Evolutionary conservation across 768 basidiomycete genomes (phyloP).

Genomic region (Agaricus blazei): DNA sequence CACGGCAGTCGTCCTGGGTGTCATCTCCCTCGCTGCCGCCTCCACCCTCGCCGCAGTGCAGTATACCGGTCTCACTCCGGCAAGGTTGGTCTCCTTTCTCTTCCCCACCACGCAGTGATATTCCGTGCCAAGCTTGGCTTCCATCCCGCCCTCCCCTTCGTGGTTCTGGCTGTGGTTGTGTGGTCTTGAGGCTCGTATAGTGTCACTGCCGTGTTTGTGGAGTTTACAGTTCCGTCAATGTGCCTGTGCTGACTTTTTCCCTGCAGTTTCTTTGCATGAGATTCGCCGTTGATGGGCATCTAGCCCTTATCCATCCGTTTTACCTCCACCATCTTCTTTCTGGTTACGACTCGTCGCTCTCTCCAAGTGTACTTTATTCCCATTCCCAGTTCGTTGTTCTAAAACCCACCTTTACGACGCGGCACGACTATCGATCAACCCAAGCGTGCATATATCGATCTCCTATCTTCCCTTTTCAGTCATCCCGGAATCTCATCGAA

Average conservation of each 20-base stretch:
- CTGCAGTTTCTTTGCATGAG: neutral
- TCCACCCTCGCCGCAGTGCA: slow-evolving; percentile 28
- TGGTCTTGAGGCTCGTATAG: neutral
- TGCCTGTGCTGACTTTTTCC: neutral
- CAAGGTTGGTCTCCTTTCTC: slow-evolving; percentile 21
- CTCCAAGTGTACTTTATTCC: neutral
- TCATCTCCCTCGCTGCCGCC: slow-evolving; percentile 25
- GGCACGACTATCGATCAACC: neutral
- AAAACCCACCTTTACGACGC: neutral
- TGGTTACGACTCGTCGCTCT: neutral
- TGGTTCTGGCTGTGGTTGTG: neutral
- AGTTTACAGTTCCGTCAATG: neutral
- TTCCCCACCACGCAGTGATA: slow-evolving; percentile 6
- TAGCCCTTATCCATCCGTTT: neutral
- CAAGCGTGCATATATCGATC: neutral
- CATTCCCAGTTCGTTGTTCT: neutral
- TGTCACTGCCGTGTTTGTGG: neutral
- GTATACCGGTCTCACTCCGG: slow-evolving; percentile 20
- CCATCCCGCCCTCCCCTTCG: neutral
- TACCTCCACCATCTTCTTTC: neutral
- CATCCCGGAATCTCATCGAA: neutral
- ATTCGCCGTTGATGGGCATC: no score
- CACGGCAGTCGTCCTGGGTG: slow-evolving; percentile 23
- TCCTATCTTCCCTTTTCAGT: neutral
- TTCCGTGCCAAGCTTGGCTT: neutral